Percentiles rank a stretch among this genome's conserved stretches.
phyloP scores from a whole-genome alignment of 2,329 filamentous ascomycete genomes.

The Curvularia hawaiiensis region DNA sequence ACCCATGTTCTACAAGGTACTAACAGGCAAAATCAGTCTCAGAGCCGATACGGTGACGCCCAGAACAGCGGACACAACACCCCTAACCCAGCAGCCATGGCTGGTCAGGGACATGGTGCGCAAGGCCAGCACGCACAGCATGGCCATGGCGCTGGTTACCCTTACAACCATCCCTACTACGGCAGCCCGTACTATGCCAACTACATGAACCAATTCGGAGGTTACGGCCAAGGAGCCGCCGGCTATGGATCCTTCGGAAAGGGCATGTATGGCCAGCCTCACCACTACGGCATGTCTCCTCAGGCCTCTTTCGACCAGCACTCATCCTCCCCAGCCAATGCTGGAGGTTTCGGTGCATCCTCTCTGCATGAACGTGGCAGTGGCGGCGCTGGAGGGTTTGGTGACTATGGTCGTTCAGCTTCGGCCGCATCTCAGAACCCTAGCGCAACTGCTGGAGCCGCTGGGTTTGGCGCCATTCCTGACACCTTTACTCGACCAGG shows the following conservation, averaged over 20 bases:
- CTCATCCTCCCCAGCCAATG: slow-evolving; percentile 67
- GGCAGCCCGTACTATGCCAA: slow-evolving; percentile 65
- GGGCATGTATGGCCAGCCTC: slow-evolving; percentile 67
- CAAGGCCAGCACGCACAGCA: slow-evolving; percentile 54
- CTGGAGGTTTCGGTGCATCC: slow-evolving; percentile 56
- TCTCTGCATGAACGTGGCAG: slow-evolving; percentile 55
- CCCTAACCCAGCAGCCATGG: slow-evolving; percentile 76
- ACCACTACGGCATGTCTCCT: slow-evolving; percentile 63
- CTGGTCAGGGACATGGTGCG: slow-evolving; percentile 58
- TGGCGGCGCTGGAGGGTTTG: slow-evolving; percentile 56
- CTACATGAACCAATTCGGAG: slow-evolving; percentile 68
- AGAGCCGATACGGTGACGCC: slow-evolving; percentile 75
- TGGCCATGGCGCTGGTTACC: slow-evolving; percentile 48
- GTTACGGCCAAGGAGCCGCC: slow-evolving; percentile 55
- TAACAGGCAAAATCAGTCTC: slow-evolving; percentile 46
- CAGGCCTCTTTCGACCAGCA: slow-evolving; percentile 66
- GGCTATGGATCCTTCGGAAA: slow-evolving; percentile 60
- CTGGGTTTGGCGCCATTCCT: slow-evolving; percentile 58
- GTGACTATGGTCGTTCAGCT: slow-evolving; percentile 65
- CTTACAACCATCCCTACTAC: slow-evolving; percentile 65
- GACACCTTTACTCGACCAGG: slow-evolving; percentile 66
- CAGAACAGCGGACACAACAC: slow-evolving; percentile 91
- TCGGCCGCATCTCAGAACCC: slow-evolving; percentile 63
- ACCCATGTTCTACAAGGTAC: slow-evolving; percentile 3
- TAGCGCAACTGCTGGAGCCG: slow-evolving; percentile 54